Evolutionary conservation across 768 basidiomycete species (phyloP), one percentile per base, ranked within the genome.

Genomic region (Rhizopogon roseolus): DNA sequence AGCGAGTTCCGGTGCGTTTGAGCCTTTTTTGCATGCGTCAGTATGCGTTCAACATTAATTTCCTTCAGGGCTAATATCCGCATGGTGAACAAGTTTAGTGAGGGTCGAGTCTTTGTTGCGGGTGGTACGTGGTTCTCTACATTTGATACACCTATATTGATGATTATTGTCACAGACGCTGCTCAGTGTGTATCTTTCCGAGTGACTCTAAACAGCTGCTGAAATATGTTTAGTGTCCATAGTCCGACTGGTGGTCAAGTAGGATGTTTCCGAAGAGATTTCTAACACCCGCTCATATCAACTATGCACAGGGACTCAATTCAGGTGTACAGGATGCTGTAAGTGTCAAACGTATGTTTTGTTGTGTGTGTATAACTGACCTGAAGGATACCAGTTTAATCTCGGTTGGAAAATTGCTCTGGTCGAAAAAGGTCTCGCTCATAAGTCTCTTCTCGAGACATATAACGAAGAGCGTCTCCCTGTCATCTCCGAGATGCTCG

Each of bases 261-360:
- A 29, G 28, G 28, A 8, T 5, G 2, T 29, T 29, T 29, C 28
- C 8, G 28, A 29, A 29, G 6, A 29, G 28, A 29, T 29, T 29
- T 1, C 8, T 29, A 29, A 29, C 8, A 29, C 28, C 8, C 28
- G 28, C 28, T 29, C 28, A 29, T 29, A 37, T 9, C 22, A 64
- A 53, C 6, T 59, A 59, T 29, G 11, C n/a, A 16, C 28, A 66
- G 60, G 71, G 69, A 5, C 53, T 68, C 41, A 69, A 68, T 55
- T 68, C 60, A 27, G 60, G 62, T 46, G 54, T 70, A 22, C 68
- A 70, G 56, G 72, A 72, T 56, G 50, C 64, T 11, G 71, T 72
- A 51, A 48, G 68, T 52, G 10, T 19, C 28, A 19, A 48, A 37
- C 17, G 32, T 4, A 9, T 42, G 11, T n/a, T n/a, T n/a, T n/a